Evolutionary conservation across 1,284 basidiomycete species (phyloP).

Genomic region (Caloboletus firmus): DNA sequence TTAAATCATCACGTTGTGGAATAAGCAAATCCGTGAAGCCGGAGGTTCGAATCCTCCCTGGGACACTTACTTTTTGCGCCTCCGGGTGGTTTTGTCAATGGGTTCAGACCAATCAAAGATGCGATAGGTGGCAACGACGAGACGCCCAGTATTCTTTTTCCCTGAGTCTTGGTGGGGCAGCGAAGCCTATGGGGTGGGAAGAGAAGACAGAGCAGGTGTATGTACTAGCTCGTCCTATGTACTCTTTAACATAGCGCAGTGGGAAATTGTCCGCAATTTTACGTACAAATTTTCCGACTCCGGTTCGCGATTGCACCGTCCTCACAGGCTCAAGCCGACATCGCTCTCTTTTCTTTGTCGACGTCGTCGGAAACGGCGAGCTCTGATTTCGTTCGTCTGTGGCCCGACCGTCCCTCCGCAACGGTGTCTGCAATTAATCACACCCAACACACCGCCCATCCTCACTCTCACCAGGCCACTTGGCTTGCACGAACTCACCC

Average conservation of each 20-base stretch:
- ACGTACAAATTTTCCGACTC: slow-evolving; percentile 32
- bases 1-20: slow-evolving; percentile 47
- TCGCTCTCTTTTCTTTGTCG: slow-evolving; percentile 12
- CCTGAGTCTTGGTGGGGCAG: too few relatives aligned
- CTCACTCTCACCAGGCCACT: slow-evolving; percentile 19
- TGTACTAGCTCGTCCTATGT: too few relatives aligned
- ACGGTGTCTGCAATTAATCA: slow-evolving; percentile 32
- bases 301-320: slow-evolving; percentile 24
- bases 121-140: neutral
- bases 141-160: too few relatives aligned
- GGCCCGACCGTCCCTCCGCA: slow-evolving; percentile 19
- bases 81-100: too few relatives aligned
- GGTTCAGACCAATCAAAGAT: neutral
- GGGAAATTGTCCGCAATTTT: slow-evolving; percentile 17
- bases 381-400: slow-evolving; percentile 2
- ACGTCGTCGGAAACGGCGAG: slow-evolving; percentile 24
- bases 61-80: slow-evolving; percentile 30
- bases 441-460: slow-evolving; percentile 17
- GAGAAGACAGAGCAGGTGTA: too few relatives aligned
- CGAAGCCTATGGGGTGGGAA: slow-evolving; percentile 5
- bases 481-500: slow-evolving; percentile 13
- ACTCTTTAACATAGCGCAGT: neutral
- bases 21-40: slow-evolving; percentile 32
- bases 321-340: neutral
- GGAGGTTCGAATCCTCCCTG: slow-evolving; percentile 45